A percentile compares a stretch with the other conserved stretches of the same genome.
Evolutionary conservation across 2,329 filamentous ascomycete genomes (phyloP).

Genomic region (Aspergillus carbonarius): DNA sequence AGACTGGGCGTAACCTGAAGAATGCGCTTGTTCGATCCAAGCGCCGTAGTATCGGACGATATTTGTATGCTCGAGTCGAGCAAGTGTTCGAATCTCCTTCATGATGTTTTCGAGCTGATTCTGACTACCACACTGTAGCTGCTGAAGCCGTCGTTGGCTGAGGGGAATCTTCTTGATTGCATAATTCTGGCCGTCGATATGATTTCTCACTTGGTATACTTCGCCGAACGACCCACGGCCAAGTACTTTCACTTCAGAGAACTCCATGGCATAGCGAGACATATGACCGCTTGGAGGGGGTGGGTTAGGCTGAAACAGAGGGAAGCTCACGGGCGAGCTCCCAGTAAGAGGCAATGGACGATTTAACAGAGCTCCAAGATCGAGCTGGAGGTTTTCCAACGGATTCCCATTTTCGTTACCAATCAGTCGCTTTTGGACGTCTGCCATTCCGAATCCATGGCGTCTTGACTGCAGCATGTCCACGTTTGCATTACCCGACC

Average conservation of each 20-base stretch:
- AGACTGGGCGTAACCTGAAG: constrained; percentile 14
- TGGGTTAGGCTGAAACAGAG: constrained; percentile 28
- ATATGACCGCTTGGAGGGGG: constrained; percentile 25
- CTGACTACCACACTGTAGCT: constrained; percentile 52
- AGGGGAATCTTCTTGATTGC: constrained; percentile 67
- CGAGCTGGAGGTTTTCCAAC: constrained; percentile 25
- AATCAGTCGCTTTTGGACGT: constrained; percentile 20
- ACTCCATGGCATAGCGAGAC: constrained; percentile 52
- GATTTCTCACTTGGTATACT: constrained; percentile 62
- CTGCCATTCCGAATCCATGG: constrained; percentile 13
- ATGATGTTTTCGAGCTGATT: constrained; percentile 58
- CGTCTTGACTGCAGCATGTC: constrained; percentile 13
- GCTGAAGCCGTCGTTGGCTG: constrained; percentile 51
- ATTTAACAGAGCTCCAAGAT: constrained; percentile 23
- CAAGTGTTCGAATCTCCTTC: constrained; percentile 62
- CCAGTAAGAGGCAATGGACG: constrained; percentile 26
- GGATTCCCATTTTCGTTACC: constrained; percentile 18
- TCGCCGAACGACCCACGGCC: constrained; percentile 66
- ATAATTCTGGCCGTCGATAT: constrained; percentile 62
- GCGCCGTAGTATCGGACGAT: constrained; percentile 66
- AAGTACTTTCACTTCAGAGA: constrained; percentile 55
- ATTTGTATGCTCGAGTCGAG: constrained; percentile 63
- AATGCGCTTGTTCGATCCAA: constrained; percentile 58
- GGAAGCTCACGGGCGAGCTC: constrained; percentile 33
- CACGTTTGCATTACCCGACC: constrained; percentile 16